Percentiles rank a stretch among this genome's conserved stretches.
Evolutionary conservation across 73 alveolate species (phyloP).

Genomic region (Paraurostyla sp.): DNA sequence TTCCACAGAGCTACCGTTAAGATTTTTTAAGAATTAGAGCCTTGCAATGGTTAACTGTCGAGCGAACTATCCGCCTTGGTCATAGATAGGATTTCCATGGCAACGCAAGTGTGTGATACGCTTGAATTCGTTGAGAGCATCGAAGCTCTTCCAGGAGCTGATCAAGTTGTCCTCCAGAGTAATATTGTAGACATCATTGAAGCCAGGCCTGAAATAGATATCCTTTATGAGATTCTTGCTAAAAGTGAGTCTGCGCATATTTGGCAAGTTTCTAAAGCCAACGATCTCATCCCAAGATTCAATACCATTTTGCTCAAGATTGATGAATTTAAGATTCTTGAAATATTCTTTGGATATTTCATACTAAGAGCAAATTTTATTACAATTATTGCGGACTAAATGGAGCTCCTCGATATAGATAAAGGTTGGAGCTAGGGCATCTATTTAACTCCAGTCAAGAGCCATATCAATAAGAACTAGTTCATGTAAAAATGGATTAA

Average conservation of each 20-base stretch:
- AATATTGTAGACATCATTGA: constrained; percentile 43
- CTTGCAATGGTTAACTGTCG: constrained; percentile 71
- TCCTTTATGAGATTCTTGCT: constrained; percentile 71
- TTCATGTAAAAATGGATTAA: constrained; percentile 73
- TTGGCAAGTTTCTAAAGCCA: constrained; percentile 68
- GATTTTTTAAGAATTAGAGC: constrained; percentile 47
- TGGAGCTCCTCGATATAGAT: constrained; percentile 76
- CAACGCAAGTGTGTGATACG: constrained; percentile 62
- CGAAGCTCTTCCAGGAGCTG: constrained; percentile 71
- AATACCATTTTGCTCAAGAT: constrained; percentile 76
- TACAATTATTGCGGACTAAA: constrained; percentile 73
- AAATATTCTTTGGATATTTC: constrained; percentile 71
- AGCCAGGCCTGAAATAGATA: constrained; percentile 68
- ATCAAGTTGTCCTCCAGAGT: constrained; percentile 66
- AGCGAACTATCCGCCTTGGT: constrained; percentile 54
- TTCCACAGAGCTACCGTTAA: constrained; percentile 73
- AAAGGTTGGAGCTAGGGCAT: constrained; percentile 81
- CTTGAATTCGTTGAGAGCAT: constrained; percentile 55
- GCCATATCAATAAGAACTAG: constrained; percentile 82
- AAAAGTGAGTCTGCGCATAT: constrained; percentile 69
- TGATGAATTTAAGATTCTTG: constrained; percentile 73
- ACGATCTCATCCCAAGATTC: constrained; percentile 66
- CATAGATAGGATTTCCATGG: constrained; percentile 75
- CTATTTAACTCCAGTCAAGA: constrained; percentile 77
- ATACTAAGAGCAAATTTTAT: constrained; percentile 71